Evolutionary conservation across 495 filamentous ascomycete genomes (phyloP).

Genomic region (Amphirosellinia nigrospora): DNA sequence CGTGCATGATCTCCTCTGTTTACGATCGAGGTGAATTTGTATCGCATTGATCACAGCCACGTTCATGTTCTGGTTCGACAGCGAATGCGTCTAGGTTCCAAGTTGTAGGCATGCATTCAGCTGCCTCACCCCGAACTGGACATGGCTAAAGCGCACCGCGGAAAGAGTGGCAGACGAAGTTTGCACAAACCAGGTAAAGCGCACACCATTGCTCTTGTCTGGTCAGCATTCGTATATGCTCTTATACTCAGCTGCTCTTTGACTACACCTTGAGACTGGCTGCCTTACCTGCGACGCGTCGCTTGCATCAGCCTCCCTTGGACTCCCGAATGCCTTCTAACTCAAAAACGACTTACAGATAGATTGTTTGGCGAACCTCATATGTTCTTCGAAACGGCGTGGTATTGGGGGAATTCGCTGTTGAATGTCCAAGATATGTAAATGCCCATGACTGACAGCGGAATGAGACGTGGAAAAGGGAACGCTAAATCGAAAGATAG

Average conservation of each 20-base stretch:
- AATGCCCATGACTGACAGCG: neutral
- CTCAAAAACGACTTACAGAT: neutral
- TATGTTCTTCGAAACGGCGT: neutral
- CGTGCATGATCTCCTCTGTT: neutral
- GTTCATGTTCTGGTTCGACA: neutral
- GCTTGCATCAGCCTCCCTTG: conserved; percentile 18
- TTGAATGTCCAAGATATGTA: neutral
- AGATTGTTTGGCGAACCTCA: no score
- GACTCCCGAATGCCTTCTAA: neutral
- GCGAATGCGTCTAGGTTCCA: neutral
- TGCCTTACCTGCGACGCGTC: conserved; percentile 3
- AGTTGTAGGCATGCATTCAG: neutral
- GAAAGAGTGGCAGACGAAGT: neutral
- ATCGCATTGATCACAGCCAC: neutral
- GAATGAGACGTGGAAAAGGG: neutral
- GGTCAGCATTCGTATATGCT: neutral
- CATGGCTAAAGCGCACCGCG: neutral
- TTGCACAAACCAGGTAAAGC: neutral
- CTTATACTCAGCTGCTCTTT: neutral
- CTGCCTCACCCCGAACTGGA: neutral
- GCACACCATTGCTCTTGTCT: neutral
- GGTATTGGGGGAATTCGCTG: neutral
- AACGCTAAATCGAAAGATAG: neutral
- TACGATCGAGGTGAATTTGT: conserved; percentile 8
- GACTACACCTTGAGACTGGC: neutral